These are phyloP conservation scores for Leccinum longicurvipes DNA, from an alignment of 768 basidiomycete species.

Conservation along the genomic window DNA sequence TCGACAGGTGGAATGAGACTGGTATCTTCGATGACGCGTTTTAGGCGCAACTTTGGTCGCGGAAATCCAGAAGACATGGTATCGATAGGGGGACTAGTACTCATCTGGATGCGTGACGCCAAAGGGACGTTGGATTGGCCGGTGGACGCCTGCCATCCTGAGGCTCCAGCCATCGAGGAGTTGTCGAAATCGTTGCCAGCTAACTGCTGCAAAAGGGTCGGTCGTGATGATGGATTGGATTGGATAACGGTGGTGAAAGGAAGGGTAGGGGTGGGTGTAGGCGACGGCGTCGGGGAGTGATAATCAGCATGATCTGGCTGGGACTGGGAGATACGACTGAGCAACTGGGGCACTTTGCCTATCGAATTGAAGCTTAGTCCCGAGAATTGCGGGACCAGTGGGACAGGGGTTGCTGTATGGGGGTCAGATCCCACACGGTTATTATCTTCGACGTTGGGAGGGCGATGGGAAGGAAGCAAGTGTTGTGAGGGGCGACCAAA, in stretches of 20 bases:
- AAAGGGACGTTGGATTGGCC: conserved; percentile 16
- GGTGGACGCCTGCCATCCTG: not conserved
- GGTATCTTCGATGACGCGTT: not conserved
- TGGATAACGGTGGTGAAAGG: not conserved
- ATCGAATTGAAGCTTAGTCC: conserved; percentile 42
- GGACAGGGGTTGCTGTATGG: conserved; percentile 12
- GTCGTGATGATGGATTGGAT: conserved; percentile 16
- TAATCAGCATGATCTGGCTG: conserved; percentile 26
- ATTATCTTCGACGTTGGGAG: not conserved
- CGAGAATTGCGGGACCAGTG: conserved; percentile 31
- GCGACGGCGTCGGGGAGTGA: conserved; percentile 27
- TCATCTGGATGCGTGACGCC: conserved; percentile 26
- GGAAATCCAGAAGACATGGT: not conserved
- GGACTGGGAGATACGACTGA: conserved; percentile 46
- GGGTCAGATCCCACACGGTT: no score
- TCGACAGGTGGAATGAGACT: conserved; percentile 33
- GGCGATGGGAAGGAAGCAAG: conserved; percentile 25
- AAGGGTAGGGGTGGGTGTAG: conserved; percentile 8
- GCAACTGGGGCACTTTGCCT: conserved; percentile 49
- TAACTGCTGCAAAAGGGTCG: conserved; percentile 21
- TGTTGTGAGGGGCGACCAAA: conserved; percentile 28
- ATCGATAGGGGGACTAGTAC: not conserved
- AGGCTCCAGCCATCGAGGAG: not conserved
- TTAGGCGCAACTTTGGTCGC: not conserved
- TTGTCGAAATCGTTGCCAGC: conserved; percentile 3